Conservation (phyloP, 2,329 filamentous ascomycete genomes). For the Hawksworthiomyces lignivorus region DNA sequence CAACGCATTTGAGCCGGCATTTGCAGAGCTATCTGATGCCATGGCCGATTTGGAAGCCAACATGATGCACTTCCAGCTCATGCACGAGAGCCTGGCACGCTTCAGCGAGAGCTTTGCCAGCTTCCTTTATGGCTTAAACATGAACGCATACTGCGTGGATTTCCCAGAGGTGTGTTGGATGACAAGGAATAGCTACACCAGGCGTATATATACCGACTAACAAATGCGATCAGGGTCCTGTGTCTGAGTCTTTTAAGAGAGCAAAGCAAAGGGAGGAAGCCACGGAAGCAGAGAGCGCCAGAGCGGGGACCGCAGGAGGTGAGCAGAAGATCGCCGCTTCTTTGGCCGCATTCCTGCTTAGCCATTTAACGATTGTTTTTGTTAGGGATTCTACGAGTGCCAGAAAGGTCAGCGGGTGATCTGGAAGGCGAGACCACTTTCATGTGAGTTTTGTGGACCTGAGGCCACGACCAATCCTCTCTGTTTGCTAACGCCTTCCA, state of each 20-base stretch:
- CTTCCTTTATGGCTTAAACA: constrained; percentile 93
- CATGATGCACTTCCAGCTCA: constrained; percentile 92
- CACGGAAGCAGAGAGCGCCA: constrained; percentile 2
- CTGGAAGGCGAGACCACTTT: constrained; percentile 71
- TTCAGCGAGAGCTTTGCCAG: constrained; percentile 96
- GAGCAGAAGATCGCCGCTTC: too few species aligned
- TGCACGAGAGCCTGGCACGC: constrained; percentile 87
- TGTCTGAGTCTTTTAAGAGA: constrained; percentile 72
- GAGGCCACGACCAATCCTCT: neutral
- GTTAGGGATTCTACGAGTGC: constrained; percentile 13
- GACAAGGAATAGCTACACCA: too few species aligned
- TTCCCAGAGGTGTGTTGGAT: constrained; percentile 86
- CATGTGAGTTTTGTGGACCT: constrained; percentile 47
- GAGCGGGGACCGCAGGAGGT: neutral
- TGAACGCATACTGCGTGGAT: constrained; percentile 98
- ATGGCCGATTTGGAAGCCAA: constrained; percentile 96
- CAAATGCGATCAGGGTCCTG: constrained; percentile 54
- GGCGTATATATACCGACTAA: too few species aligned
- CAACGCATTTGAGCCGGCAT: constrained; percentile 77
- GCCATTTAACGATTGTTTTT: too few species aligned
- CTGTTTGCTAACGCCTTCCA: constrained; percentile 13
- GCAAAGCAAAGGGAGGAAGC: constrained; percentile 49
- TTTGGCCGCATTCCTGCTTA: too few species aligned
- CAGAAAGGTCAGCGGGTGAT: constrained; percentile 27
- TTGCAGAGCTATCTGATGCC: constrained; percentile 86